phyloP scores from a whole-genome alignment of 1,139 yeast genomes.

The Geotrichum aggregatum region DNA sequence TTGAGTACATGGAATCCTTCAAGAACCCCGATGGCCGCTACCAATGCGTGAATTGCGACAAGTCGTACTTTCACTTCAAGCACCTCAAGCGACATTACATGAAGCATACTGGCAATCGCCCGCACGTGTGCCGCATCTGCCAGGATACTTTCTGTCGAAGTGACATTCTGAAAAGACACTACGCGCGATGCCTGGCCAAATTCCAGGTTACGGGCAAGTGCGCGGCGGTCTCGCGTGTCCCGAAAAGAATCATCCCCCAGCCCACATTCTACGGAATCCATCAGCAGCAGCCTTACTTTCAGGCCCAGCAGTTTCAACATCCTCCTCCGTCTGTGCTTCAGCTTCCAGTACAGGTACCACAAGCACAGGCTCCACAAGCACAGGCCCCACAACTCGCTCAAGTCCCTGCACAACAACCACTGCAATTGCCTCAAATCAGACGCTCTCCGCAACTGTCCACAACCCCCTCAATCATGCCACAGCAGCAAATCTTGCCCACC shows the following conservation, averaged over 20 bases:
- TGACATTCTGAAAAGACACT: constrained; percentile 23
- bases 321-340: background rate
- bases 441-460: background rate
- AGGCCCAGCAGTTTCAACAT: constrained; percentile 1
- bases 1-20: constrained; percentile 15
- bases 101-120: constrained; percentile 22
- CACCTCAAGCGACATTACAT: constrained; percentile 21
- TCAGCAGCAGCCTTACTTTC: background rate
- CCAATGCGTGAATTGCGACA: constrained; percentile 24
- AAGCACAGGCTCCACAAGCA: background rate
- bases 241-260: constrained; percentile 22
- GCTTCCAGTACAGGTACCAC: background rate
- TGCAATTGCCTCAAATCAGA: background rate
- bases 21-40: constrained; percentile 25
- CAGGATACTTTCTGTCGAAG: constrained; percentile 23
- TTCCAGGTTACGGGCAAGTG: constrained; percentile 25
- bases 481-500: background rate
- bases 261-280: background rate
- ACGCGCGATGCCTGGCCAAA: constrained; percentile 27
- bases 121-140: constrained; percentile 21
- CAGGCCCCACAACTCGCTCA: background rate
- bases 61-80: constrained; percentile 19
- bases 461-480: background rate
- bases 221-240: constrained; percentile 26
- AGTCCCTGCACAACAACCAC: constrained; percentile 2